Percentiles rank a stretch among this genome's conserved stretches.
Evolutionary conservation across 345 rosid species (phyloP).

Genomic region (Physaria fendleri): DNA sequence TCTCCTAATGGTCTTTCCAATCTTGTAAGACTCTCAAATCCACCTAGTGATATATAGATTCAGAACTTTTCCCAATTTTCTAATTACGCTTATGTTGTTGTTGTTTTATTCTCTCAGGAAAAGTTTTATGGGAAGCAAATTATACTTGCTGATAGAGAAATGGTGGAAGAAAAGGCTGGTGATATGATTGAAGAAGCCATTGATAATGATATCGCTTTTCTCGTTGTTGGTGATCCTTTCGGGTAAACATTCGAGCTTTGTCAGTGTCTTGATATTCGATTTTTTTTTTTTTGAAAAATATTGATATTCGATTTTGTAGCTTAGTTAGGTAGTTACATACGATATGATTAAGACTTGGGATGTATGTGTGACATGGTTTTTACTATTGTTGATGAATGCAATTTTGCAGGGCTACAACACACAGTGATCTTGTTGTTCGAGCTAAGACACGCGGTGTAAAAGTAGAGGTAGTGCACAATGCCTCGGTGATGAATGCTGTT

Average conservation of each 20-base stretch:
- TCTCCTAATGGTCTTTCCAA: slow-evolving; percentile 62
- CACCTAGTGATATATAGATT: too few relatives aligned
- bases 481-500: slow-evolving; percentile 90
- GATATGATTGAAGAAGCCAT: slow-evolving; percentile 46
- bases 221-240: slow-evolving; percentile 94
- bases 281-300: too few relatives aligned
- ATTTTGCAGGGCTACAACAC: slow-evolving; percentile 75
- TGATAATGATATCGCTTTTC: slow-evolving; percentile 58
- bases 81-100: background rate
- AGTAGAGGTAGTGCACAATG: slow-evolving; percentile 80
- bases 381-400: background rate
- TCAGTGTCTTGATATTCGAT: background rate
- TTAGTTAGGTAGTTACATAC: background rate
- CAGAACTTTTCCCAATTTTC: background rate
- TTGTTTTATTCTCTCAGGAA: slow-evolving; percentile 36
- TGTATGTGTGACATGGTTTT: background rate
- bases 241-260: slow-evolving; percentile 38
- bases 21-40: slow-evolving; percentile 40
- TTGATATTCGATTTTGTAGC: background rate
- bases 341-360: background rate
- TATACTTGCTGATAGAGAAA: slow-evolving; percentile 77
- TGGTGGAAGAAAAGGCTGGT: slow-evolving; percentile 88
- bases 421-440: slow-evolving; percentile 85
- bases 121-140: slow-evolving; percentile 60
- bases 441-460: slow-evolving; percentile 66